Percentiles rank a stretch among this genome's conserved stretches.
Evolutionary conservation across 306 rosid genomes (phyloP).

Genomic region (Calophaca sinica): DNA sequence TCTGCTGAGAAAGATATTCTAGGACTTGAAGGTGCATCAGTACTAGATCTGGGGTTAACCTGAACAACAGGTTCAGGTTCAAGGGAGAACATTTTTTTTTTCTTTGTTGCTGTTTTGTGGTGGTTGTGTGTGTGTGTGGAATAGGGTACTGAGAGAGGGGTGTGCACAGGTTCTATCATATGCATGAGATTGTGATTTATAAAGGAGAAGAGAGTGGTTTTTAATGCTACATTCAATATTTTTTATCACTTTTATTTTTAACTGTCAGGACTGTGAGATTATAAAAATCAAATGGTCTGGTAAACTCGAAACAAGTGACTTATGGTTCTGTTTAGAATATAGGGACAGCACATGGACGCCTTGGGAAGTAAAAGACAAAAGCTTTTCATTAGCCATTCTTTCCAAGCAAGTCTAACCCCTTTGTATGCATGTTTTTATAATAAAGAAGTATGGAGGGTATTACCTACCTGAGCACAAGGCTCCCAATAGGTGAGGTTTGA

Average conservation of each 20-base stretch:
- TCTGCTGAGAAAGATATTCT: slow-evolving; percentile 95
- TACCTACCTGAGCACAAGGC: too few relatives aligned
- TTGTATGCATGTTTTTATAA: slow-evolving; percentile 27
- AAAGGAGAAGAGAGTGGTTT: slow-evolving; percentile 56
- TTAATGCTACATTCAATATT: slow-evolving; percentile 43
- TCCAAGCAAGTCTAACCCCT: slow-evolving; percentile 52
- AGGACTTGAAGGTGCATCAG: slow-evolving; percentile 72
- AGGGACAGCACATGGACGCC: slow-evolving; percentile 87
- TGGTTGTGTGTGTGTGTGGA: background rate
- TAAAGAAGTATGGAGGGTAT: too few relatives aligned
- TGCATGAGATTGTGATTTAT: slow-evolving; percentile 62
- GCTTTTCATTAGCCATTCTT: slow-evolving; percentile 49
- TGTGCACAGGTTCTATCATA: slow-evolving; percentile 43
- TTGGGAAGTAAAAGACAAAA: slow-evolving; percentile 73
- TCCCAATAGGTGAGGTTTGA: too few relatives aligned
- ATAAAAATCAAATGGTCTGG: slow-evolving; percentile 75
- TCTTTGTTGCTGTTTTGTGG: slow-evolving; percentile 30
- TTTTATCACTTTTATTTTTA: slow-evolving; percentile 51
- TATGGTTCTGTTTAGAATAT: slow-evolving; percentile 69
- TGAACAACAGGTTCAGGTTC: slow-evolving; percentile 47
- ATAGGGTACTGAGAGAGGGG: slow-evolving; percentile 36
- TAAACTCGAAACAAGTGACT: slow-evolving; percentile 74
- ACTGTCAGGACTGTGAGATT: slow-evolving; percentile 68
- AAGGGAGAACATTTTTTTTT: slow-evolving; percentile 60
- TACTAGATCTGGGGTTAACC: slow-evolving; percentile 50